Evolutionary conservation across 2,329 filamentous ascomycete genomes (phyloP), one percentile per base, ranked within the genome.

Genomic region (Clathrospora elynae): DNA sequence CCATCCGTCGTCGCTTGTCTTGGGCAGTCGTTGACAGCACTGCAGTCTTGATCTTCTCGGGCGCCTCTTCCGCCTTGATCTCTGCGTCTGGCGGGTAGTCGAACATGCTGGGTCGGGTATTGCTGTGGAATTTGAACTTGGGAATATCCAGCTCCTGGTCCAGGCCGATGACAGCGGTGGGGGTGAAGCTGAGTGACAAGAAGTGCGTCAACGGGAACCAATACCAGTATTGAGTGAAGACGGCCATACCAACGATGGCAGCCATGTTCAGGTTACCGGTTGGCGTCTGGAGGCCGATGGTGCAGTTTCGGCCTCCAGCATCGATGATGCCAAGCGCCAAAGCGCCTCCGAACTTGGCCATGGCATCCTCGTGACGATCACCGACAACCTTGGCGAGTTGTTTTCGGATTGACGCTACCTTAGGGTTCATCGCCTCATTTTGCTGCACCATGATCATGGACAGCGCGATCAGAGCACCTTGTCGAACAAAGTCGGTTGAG

Each of bases 211-310:
- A 87, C 47, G 93, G 93, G 82, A 99, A 99, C 93, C 93, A 99
- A 77, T 99, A 99, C 93, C 93, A 99, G 77, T 99, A 99, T 71
- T 99, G 93, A 6, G 91, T 95, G 74, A 99, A 99, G 39, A 99
- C 88, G 18, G 90, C 92, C 85, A 96, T 96, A 57, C 93, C 95
- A 12, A 99, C 91, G 56, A 99, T 95, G 49, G 90, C 95, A 12
- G 91, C 85, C 91, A 99, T 96, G 78, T 99, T 97, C 56, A 99
- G 83, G 68, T 96, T 99, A 53, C 95, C 95, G 0, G 92, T 96
- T 73, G 96, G 93, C 1, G 93, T 99, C 72, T 99, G 93, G 25
- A 99, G 80, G 19, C 92, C 92, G 59, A 99, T 97, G 12, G 93
- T 96, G 79, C 93, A 99, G 75, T 99, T 99, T 49, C 95, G 88